Conservation (phyloP, 2,329 filamentous ascomycete species). For the Dothistroma septosporum region DNA sequence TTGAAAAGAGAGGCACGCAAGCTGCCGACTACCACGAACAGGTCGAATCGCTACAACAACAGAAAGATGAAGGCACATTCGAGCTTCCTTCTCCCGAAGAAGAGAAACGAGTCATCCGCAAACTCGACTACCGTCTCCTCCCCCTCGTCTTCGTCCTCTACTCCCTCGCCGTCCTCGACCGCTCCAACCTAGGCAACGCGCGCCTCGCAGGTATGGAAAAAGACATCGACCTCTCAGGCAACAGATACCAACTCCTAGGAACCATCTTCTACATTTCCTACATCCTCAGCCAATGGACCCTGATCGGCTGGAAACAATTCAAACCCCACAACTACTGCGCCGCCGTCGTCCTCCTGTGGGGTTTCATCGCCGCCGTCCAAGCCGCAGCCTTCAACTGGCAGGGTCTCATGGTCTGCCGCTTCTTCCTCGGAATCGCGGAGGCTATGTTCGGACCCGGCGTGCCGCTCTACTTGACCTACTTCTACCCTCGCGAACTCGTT, state of each 20-base stretch:
- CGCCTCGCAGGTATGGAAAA: constrained; percentile 41
- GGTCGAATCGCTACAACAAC: constrained; percentile 8
- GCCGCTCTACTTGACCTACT: constrained; percentile 61
- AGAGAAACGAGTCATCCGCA: constrained; percentile 30
- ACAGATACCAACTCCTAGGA: constrained; percentile 48
- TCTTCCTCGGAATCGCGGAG: constrained; percentile 43
- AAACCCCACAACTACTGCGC: constrained; percentile 39
- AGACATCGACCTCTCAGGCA: constrained; percentile 46
- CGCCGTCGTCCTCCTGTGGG: constrained; percentile 44
- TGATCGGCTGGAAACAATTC: constrained; percentile 44
- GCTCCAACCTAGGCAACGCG: constrained; percentile 38
- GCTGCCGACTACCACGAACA: constrained; percentile 16
- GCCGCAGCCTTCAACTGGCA: constrained; percentile 43
- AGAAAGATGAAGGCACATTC: constrained; percentile 19
- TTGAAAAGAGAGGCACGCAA: constrained; percentile 13
- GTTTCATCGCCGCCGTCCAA: constrained; percentile 47
- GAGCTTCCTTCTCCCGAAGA: constrained; percentile 25
- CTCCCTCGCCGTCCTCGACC: constrained; percentile 31
- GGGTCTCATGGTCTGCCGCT: constrained; percentile 48
- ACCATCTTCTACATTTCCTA: constrained; percentile 54
- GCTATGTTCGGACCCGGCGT: constrained; percentile 45
- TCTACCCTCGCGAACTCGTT: constrained; percentile 56
- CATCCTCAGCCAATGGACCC: constrained; percentile 38
- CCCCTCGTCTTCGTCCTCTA: constrained; percentile 34
- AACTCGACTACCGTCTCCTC: constrained; percentile 32